Base-by-base conservation (phyloP, 2,329 filamentous ascomycete species). In the Fonsecaea erecta region DNA sequence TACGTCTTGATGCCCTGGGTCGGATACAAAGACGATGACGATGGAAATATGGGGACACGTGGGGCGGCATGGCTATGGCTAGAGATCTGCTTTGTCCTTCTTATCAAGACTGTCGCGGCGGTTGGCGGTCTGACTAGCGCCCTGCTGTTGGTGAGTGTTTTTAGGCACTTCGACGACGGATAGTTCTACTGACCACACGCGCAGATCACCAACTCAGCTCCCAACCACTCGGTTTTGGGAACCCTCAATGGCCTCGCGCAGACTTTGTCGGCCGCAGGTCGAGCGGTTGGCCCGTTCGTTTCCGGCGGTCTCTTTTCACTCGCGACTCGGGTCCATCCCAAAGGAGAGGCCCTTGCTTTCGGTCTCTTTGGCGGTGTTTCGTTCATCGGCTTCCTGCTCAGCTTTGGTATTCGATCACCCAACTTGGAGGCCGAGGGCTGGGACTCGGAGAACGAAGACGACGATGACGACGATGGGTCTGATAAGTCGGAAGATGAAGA, bases 241-340 rank as follows among this genome's bases (percentile, higher is more conserved):
- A 93, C 92, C 0, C 83, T 99, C 28, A 97, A 99, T 74, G 95
- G 95, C 9, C 85, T 98, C 34, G 95, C 95, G 0, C 95, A 99
- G 77, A 97, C 93, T 0, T 86, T 99, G 0, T 96, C 92, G 0
- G 95, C 95, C 0, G 92, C 91, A 0, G 95, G 95, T 8, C 88
- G 95, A 65, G 93, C 93, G 51, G 85, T 92, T 0, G 95, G 95
- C 0, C 95, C 95, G 0, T 93, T 98, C 70, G 81, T 96, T 0
- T 95, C 93, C 0, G 95, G 95, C 0, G 88, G 88, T 0, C 81
- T 99, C 0, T 99, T 96, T 76, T 92, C 92, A 0, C 81, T 94
- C 0, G 89, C 92, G 0, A 89, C 87, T 0, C 84, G 85, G 55
- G 83, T 97, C 4, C 81, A 84, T 11, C 90, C 89, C 1, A 95